A percentile compares a stretch with the other conserved stretches of the same genome.
Evolutionary conservation across 257 asterid genomes (phyloP).

Genomic region (Henckelia pumila): DNA sequence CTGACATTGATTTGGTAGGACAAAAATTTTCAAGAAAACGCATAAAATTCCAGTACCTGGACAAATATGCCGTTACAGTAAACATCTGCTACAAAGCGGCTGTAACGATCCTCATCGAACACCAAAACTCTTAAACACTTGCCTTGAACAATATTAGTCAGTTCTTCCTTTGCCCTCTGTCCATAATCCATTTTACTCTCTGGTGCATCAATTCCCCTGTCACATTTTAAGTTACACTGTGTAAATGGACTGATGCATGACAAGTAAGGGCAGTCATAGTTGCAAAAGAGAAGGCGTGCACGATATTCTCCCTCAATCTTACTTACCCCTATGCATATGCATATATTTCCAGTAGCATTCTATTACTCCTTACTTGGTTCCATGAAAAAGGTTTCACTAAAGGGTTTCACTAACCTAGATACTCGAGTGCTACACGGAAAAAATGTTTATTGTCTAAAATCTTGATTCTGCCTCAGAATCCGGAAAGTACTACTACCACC

Average conservation of each 20-base stretch:
- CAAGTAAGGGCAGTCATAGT: not conserved
- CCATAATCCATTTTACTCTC: constrained; percentile 92
- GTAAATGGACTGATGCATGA: not conserved
- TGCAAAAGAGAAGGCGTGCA: not conserved
- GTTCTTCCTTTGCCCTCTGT: constrained; percentile 71
- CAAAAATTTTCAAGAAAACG: not conserved
- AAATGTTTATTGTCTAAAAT: too few species aligned
- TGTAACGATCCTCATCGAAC: constrained; percentile 78
- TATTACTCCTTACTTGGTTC: not conserved
- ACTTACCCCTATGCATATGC: not conserved
- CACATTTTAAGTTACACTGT: not conserved
- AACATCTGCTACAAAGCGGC: constrained; percentile 76
- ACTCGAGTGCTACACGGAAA: not conserved
- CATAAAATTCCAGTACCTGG: constrained; percentile 48
- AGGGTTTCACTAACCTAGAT: not conserved
- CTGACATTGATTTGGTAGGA: not conserved
- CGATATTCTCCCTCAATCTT: not conserved
- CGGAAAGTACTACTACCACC: not conserved
- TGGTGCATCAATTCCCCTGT: constrained; percentile 96
- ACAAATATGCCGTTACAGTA: constrained; percentile 87
- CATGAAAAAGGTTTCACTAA: not conserved
- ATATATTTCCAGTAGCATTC: not conserved
- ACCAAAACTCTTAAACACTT: constrained; percentile 64
- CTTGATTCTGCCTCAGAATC: not conserved
- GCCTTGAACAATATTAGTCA: constrained; percentile 56